Evolutionary conservation across 306 rosid genomes (phyloP), one percentile per base, ranked within the genome.

Genomic region (Canavalia gladiata): DNA sequence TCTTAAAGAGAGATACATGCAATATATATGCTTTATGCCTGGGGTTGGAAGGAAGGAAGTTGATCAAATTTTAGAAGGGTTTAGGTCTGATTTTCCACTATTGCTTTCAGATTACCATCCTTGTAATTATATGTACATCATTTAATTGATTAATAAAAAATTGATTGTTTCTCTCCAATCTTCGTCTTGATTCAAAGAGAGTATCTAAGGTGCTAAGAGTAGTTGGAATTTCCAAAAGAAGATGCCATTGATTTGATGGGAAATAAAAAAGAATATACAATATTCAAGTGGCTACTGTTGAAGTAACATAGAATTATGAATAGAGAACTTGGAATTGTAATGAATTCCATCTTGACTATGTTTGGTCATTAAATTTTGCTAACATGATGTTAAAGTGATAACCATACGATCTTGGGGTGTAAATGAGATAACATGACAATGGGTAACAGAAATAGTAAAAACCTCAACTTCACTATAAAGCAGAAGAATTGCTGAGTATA

Each of bases 61-160:
- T 75, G 70, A 62, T 75, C 28, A 18, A 67, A 67, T 35, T 84
- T 66, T 81, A 77, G 82, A 7, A 1, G 60, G 60, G 71, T 49
- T 72, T 83, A 68, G 84, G 54, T 66, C 74, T 86, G 59, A 30
- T 77, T 77, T 81, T 70, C 52, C 68, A 68, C 47, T 56, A 70
- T 62, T 45, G 11, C 76, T 76, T 81, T 78, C 82, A 70, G 70
- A 72, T 72, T 74, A 35, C 33, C 8, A 77, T 54, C 72, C 50
- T 45, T 89, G 90, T 87, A 87, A 85, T 84, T 87, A 89, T 52
- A 45, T 86, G 85, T 82, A 83, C 87, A 84, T 82, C 72, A 79
- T 89, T 89, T 79, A 76, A 84, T 87, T 89, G 81, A 70, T 68
- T 52, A 82, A 86, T 88, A 86, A 87, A 80, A 64, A 65, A 28